Evolutionary conservation across 345 rosid genomes (phyloP).

Genomic region (Citropsis articulata): DNA sequence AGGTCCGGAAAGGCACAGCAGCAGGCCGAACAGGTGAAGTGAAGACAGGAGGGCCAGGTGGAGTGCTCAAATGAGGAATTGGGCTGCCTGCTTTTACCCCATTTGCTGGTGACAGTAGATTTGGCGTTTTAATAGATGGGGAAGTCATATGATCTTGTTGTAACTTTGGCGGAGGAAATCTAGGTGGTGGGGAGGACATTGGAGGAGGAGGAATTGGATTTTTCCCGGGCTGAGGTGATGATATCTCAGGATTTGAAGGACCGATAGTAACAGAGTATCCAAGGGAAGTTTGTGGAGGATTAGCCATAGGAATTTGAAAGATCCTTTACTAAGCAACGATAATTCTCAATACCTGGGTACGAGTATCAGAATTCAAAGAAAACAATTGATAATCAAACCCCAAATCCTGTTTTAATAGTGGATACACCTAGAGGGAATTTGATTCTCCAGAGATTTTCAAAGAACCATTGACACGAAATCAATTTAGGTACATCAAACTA

Average conservation of each 20-base stretch:
- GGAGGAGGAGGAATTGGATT: slow-evolving; percentile 42
- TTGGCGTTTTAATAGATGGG: slow-evolving; percentile 50
- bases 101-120: slow-evolving; percentile 54
- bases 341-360: slow-evolving; percentile 16
- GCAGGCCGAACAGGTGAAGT: slow-evolving; percentile 88
- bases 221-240: slow-evolving; percentile 42
- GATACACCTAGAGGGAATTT: background rate
- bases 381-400: slow-evolving; percentile 6
- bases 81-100: slow-evolving; percentile 69
- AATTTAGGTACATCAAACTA: slow-evolving; percentile 1
- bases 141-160: slow-evolving; percentile 61
- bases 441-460: slow-evolving; percentile 20
- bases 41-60: slow-evolving; percentile 93
- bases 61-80: slow-evolving; percentile 77
- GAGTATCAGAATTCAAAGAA: slow-evolving; percentile 15
- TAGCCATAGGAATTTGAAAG: slow-evolving; percentile 54
- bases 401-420: slow-evolving; percentile 16
- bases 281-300: slow-evolving; percentile 44
- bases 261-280: slow-evolving; percentile 41
- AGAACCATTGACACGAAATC: background rate
- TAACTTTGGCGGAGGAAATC: slow-evolving; percentile 59
- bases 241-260: slow-evolving; percentile 39
- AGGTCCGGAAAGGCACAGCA: slow-evolving; percentile 87
- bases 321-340: slow-evolving; percentile 12
- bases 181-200: slow-evolving; percentile 48